Base-by-base conservation (phyloP, 805 yeast species). In the Priceomyces haplophilus region DNA sequence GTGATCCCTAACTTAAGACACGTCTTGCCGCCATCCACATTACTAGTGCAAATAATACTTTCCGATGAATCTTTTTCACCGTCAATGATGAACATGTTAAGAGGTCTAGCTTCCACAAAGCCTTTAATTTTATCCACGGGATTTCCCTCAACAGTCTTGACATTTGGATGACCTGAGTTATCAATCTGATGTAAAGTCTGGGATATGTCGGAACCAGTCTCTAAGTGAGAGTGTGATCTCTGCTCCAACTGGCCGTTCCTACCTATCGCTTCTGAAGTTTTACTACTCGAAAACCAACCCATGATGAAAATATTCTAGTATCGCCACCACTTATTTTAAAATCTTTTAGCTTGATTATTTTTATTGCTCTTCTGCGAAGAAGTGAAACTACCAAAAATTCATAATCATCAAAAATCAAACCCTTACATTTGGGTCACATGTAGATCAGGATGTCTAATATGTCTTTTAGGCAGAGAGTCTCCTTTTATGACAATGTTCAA, bases 1-100 rank as follows among this genome's bases (percentile, higher is more conserved):
- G 67, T 65, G 30, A 60, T 56, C 25, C 58, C 61, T 38, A 75
- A 57, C 45, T 71, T 72, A 42, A 75, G 55, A 49, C 80, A 75
- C 3, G 78, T 72, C 48, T 74, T 71, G 20, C 77, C 76, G 7
- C 76, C 76, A 25, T 54, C 49, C 8, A 54, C 66, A 47, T 67
- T 70, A 46, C 54, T 57, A 46, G 78, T 72, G 54, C 80, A 75
- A 30, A 75, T 74, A 29, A 73, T 67, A 49, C 78, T 71, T 45
- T 64, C 58, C 15, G 56, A 43, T 3, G 52, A 41, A 32, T 62
- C 59, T 48, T 61, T 66, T 48, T 69, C 74, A 5, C 75, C 75
- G 43, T 70, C 75, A 36, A 70, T 68, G 10, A 69, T 56, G 42
- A 63, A 70, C 51, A 65, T 41, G 39, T 67, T 67, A 20, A 55